Evolutionary conservation across 495 filamentous ascomycete genomes (phyloP).

Genomic region (Aspergillus sclerotiicarbonarius): DNA sequence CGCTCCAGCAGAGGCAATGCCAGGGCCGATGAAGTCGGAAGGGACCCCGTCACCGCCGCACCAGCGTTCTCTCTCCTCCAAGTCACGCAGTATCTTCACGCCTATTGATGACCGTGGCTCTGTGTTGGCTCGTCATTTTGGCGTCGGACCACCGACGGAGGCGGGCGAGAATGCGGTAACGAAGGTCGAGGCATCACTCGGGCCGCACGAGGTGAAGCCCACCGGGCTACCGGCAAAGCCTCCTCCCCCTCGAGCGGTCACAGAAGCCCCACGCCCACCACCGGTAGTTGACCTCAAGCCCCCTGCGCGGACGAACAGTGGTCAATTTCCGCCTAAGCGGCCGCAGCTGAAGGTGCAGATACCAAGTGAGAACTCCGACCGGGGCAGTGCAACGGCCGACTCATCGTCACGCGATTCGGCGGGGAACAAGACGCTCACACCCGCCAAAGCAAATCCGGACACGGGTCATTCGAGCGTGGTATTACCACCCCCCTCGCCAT

Average conservation of each 20-base stretch:
- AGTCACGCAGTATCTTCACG: constrained; percentile 92
- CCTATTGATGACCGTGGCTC: constrained; percentile 93
- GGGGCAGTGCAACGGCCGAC: constrained; percentile 70
- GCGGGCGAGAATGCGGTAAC: constrained; percentile 39
- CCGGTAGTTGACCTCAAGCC: constrained; percentile 63
- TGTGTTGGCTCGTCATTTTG: constrained; percentile 82
- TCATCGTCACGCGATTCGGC: constrained; percentile 74
- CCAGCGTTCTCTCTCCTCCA: constrained; percentile 71
- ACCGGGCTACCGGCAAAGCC: background rate
- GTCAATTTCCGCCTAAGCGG: constrained; percentile 59
- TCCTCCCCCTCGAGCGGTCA: constrained; percentile 51
- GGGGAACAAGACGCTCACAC: constrained; percentile 52
- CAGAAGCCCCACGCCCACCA: constrained; percentile 43
- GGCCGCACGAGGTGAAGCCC: constrained; percentile 19
- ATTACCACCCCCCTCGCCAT: constrained; percentile 90
- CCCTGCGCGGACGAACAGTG: constrained; percentile 72
- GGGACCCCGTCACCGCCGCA: constrained; percentile 52
- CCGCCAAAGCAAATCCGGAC: constrained; percentile 52
- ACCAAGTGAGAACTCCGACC: constrained; percentile 82
- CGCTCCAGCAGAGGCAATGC: constrained; percentile 36
- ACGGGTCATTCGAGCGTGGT: constrained; percentile 67
- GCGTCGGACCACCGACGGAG: constrained; percentile 46
- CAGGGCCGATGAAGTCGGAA: constrained; percentile 38
- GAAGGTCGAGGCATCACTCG: constrained; percentile 43
- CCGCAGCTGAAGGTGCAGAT: constrained; percentile 92